Evolutionary conservation across 2,329 filamentous ascomycete species (phyloP).

Genomic region (Xylaria sp.): DNA sequence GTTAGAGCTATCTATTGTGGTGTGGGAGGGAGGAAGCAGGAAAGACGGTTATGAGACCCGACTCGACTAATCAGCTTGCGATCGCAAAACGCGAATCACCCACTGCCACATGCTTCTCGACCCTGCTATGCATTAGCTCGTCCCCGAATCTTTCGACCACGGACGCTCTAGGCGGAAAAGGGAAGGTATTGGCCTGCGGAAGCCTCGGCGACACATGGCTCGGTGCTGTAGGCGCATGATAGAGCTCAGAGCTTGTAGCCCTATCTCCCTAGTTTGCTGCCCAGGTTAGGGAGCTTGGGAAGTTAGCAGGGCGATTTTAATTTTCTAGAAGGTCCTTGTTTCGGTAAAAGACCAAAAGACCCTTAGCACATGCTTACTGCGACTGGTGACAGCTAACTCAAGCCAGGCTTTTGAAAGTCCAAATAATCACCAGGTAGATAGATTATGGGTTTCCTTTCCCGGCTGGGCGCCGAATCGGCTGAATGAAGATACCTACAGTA

Average conservation of each 20-base stretch:
- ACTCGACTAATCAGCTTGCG: conserved; percentile 33
- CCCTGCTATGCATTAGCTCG: conserved; percentile 31
- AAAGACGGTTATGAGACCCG: conserved; percentile 15
- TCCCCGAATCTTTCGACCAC: conserved; percentile 16
- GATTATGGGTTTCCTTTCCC: not conserved
- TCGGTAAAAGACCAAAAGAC: not conserved
- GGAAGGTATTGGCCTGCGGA: conserved; percentile 28
- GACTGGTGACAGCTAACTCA: not conserved
- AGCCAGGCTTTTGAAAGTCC: not conserved
- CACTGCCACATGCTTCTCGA: conserved; percentile 31
- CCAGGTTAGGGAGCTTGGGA: not conserved
- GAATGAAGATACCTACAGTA: conserved; percentile 5
- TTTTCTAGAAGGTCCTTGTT: conserved; percentile 19
- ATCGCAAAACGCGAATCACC: conserved; percentile 38
- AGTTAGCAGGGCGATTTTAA: not conserved
- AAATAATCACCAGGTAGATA: not conserved
- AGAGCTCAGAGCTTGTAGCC: conserved; percentile 14
- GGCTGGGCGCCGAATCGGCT: conserved; percentile 3
- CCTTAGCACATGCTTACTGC: conserved; percentile 4
- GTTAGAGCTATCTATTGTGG: not conserved
- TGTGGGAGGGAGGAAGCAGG: not conserved
- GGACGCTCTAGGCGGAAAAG: conserved; percentile 24
- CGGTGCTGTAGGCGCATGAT: not conserved
- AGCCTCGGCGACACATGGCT: conserved; percentile 37
- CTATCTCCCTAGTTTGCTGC: not conserved